These are phyloP conservation scores for Nicotiana benthamiana DNA, from an alignment of 257 asterid genomes.

Conservation along the genomic window DNA sequence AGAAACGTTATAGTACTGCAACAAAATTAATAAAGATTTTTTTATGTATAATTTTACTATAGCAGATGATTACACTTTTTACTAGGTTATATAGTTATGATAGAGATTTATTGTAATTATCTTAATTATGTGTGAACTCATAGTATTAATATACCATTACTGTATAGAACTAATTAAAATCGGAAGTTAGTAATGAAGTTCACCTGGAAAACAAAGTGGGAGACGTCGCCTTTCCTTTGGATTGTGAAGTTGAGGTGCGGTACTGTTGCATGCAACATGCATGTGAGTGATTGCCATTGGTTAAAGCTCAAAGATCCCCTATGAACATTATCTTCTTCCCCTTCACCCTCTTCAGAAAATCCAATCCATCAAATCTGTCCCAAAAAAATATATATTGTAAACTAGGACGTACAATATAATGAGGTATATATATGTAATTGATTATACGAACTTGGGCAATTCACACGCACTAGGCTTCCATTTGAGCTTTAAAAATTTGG, in stretches of 20 bases:
- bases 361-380: constrained; percentile 44
- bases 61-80: too few relatives aligned
- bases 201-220: constrained; percentile 43
- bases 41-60: too few relatives aligned
- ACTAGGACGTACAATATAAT: too few relatives aligned
- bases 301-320: constrained; percentile 73
- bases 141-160: too few relatives aligned
- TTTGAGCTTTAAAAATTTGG: background rate
- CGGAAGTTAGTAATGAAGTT: background rate
- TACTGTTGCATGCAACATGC: constrained; percentile 57
- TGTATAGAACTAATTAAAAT: too few relatives aligned
- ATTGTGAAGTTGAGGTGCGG: constrained; percentile 36
- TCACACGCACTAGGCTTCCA: constrained; percentile 63
- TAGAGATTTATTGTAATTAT: too few relatives aligned
- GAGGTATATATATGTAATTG: background rate
- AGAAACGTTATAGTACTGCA: constrained; percentile 49
- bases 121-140: too few relatives aligned
- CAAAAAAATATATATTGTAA: too few relatives aligned
- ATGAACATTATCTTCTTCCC: constrained; percentile 67
- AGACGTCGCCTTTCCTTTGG: constrained; percentile 35
- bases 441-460: constrained; percentile 39
- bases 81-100: too few relatives aligned
- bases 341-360: constrained; percentile 42
- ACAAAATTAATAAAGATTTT: background rate
- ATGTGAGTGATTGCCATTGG: constrained; percentile 77